These are phyloP conservation scores for Wickerhamomyces rabaulensis DNA, from an alignment of 805 yeast species.

Conservation along the genomic window DNA sequence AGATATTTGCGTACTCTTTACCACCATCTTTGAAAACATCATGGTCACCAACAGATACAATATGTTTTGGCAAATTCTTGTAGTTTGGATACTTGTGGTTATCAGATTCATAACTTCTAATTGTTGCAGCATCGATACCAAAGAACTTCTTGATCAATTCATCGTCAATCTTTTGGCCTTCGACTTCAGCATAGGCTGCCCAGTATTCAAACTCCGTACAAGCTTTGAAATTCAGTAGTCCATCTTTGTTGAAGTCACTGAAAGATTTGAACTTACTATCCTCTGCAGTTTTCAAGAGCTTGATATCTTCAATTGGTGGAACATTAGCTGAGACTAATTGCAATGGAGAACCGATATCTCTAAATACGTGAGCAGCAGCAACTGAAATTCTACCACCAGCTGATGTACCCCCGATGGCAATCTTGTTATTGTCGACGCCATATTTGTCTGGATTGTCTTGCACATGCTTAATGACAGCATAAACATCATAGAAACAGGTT, in stretches of 20 bases:
- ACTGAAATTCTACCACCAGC: conserved; percentile 2
- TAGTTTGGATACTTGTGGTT: no score
- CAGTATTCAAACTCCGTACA: no score
- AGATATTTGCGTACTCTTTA: not conserved
- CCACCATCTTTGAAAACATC: not conserved
- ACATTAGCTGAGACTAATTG: not conserved
- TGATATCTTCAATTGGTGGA: not conserved
- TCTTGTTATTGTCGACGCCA: not conserved
- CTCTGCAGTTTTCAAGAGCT: not conserved
- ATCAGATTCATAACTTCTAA: not conserved
- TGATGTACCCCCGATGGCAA: conserved; percentile 2
- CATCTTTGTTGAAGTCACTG: not conserved
- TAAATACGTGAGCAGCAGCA: not conserved
- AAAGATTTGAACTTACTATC: not conserved
- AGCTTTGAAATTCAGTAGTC: no score
- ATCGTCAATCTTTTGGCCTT: no score
- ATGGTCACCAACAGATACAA: not conserved
- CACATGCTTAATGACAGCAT: conserved; percentile 19
- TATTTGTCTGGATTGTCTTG: not conserved
- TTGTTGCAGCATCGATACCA: not conserved
- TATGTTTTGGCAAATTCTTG: not conserved
- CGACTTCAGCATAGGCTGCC: no score
- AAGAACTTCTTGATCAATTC: not conserved
- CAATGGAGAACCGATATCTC: not conserved
- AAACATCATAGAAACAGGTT: conserved; percentile 38